phyloP scores from a whole-genome alignment of 1,284 basidiomycete genomes.

The Chiua sp. region DNA sequence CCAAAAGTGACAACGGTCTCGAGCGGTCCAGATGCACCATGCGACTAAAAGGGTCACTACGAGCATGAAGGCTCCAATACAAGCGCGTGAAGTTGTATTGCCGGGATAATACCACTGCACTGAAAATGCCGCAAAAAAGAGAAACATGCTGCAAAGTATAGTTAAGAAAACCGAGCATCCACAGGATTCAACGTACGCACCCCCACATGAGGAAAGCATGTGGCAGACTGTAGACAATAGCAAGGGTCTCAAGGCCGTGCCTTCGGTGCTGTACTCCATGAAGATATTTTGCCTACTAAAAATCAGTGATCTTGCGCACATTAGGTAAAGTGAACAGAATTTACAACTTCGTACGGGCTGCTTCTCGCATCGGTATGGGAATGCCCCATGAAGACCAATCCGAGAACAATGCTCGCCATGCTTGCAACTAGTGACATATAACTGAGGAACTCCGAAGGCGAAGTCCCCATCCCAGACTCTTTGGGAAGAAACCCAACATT shows the following conservation, averaged over 20 bases:
- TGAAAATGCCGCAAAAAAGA: conserved; percentile 36
- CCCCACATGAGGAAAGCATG: conserved; percentile 46
- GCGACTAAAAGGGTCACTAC: conserved; percentile 14
- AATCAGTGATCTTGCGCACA: background rate
- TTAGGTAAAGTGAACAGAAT: conserved; percentile 7
- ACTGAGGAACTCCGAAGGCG: conserved; percentile 39
- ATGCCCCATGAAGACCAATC: conserved; percentile 45
- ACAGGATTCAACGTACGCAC: conserved; percentile 30
- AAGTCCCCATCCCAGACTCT: conserved; percentile 27
- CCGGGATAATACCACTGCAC: conserved; percentile 30
- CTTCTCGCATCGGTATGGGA: conserved; percentile 36
- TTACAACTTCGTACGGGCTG: conserved; percentile 34
- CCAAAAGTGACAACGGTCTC: conserved; percentile 21
- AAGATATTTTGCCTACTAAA: conserved; percentile 36
- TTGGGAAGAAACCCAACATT: conserved; percentile 49
- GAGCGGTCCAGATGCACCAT: conserved; percentile 33
- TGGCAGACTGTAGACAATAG: conserved; percentile 44
- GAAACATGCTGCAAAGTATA: conserved; percentile 24
- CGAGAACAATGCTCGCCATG: conserved; percentile 46
- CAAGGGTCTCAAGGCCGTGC: conserved; percentile 42
- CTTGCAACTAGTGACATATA: conserved; percentile 48
- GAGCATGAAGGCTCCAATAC: conserved; percentile 18
- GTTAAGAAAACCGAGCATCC: conserved; percentile 1
- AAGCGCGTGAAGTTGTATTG: background rate
- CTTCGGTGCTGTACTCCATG: conserved; percentile 21